Evolutionary conservation across 2,329 filamentous ascomycete species (phyloP), one percentile per base, ranked within the genome.

Genomic region (Stagonosporopsis rhizophila): DNA sequence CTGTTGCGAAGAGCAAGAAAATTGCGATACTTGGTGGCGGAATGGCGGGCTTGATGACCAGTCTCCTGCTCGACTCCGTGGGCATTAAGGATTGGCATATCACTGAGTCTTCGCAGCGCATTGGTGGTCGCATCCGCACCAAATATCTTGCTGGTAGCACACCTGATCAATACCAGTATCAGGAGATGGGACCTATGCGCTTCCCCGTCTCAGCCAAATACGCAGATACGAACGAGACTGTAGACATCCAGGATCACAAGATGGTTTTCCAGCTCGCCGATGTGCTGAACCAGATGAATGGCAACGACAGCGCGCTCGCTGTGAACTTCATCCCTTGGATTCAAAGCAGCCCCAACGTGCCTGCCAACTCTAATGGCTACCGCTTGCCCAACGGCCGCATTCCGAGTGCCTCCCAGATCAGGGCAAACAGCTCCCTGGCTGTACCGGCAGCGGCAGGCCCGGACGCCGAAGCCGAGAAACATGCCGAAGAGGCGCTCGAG

Each of bases 141-240:
- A 81, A 81, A 51, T 89, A 89, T 51, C 79, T 89, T 2, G 81
- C 81, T 2, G 83, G 82, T 4, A 83, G 81, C 4, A 81, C 79
- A 0, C 84, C 85, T 0, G 81, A 83, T 19, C 80, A 88, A 58
- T 89, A 89, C 65, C 85, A 86, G 19, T 89, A 89, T 69, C 86
- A 89, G 64, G 87, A 89, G 67, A 82, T 83, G 84, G 87, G 87
- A 0, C 85, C 86, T 0, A 89, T 89, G 86, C 78, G 86, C 2
- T 85, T 89, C 61, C 87, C 87, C 0, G 78, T 83, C 15, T 80
- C 78, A 2, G 73, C 80, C 15, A 77, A 70, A 1, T 80, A 84
- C 59, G 69, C 80, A 2, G 77, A 78, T 25, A 79, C 80, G n/a
- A 85, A 86, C 59, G 79, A 83, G 64, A 87, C 83, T 0, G 63